Evolutionary conservation across 139 green algal species (phyloP).

Genomic region (Raphidocelis subcapitata): DNA sequence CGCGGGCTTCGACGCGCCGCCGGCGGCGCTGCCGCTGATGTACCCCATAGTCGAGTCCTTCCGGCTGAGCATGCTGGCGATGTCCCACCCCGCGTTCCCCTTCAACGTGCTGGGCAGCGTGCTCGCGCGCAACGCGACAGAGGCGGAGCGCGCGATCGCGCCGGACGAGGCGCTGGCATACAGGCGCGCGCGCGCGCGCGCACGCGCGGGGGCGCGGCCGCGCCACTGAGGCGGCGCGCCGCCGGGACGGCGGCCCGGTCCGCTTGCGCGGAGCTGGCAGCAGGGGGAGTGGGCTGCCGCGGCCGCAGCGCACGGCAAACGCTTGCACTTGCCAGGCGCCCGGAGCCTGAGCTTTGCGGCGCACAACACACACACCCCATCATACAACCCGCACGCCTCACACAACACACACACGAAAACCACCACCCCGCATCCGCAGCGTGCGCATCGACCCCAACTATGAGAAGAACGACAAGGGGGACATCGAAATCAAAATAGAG

Average conservation of each 20-base stretch:
- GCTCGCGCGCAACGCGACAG: conserved; percentile 28
- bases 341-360: too few relatives aligned
- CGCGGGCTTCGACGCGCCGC: conserved; percentile 16
- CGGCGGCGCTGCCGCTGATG: conserved; percentile 32
- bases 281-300: too few relatives aligned
- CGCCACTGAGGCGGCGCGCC: too few relatives aligned
- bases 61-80: conserved; percentile 37
- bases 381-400: too few relatives aligned
- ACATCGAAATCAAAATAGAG: conserved; percentile 18
- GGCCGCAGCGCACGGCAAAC: too few relatives aligned
- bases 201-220: too few relatives aligned
- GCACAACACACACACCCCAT: too few relatives aligned
- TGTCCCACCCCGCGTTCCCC: conserved; percentile 40
- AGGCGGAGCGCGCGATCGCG: not conserved
- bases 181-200: conserved; percentile 29
- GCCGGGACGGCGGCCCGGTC: too few relatives aligned
- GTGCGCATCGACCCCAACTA: conserved; percentile 19
- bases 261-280: too few relatives aligned
- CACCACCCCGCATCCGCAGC: not conserved
- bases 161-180: conserved; percentile 35
- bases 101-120: conserved; percentile 45
- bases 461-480: conserved; percentile 20
- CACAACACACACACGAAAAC: too few relatives aligned
- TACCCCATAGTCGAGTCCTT: conserved; percentile 47
- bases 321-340: too few relatives aligned